Base-by-base conservation (phyloP, 345 rosid genomes). In the Corymbia maculata region DNA sequence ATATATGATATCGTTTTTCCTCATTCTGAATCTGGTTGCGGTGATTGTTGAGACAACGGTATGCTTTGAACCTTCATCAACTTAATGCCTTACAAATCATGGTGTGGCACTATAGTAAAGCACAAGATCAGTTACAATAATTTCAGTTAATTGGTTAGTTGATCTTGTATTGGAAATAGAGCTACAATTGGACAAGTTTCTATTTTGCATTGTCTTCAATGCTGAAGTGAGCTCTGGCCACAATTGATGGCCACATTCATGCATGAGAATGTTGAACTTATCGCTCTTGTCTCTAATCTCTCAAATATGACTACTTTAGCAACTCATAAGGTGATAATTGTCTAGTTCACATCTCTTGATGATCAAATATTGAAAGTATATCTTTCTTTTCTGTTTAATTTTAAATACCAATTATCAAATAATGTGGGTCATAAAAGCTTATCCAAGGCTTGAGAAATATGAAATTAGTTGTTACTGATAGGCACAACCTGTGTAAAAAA, bases 41-140 rank as follows among this genome's bases (percentile, higher is more conserved):
- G 99, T 98, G 86, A 92, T 97, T 75, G 92, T 95, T 64, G 99
- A 97, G 92, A 95, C 99, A 90, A 96, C 98, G 98, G 99, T 98
- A 96, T 90, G 93, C 52, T 86, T 88, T 85, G 28, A 51, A 51
- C 24, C 8, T 9, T 9, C 49, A 75, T 75, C 49, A 42, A 75
- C 28, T 7, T 57, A 3, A 44, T 61, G 84, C 55, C 44, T 75
- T 42, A 75, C 49, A 42, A 75, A 75, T 75, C 8, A 49, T 7
- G 2, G 26, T 3, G 8, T 52, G 42, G 61, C 61, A 28, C 61
- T 52, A 32, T 52, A 30, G 42, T 52, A 64, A 75, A 75, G 49
- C 82, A 75, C 82, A 75, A 5, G 49, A 75, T 75, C 49, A 70
- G 4, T 70, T 9, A 75, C 42, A 49, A 75, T 75, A 5, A 5